These are phyloP conservation scores for Ochromonas danica DNA, from an alignment of 108 stramenopile species.

Conservation along the genomic window DNA sequence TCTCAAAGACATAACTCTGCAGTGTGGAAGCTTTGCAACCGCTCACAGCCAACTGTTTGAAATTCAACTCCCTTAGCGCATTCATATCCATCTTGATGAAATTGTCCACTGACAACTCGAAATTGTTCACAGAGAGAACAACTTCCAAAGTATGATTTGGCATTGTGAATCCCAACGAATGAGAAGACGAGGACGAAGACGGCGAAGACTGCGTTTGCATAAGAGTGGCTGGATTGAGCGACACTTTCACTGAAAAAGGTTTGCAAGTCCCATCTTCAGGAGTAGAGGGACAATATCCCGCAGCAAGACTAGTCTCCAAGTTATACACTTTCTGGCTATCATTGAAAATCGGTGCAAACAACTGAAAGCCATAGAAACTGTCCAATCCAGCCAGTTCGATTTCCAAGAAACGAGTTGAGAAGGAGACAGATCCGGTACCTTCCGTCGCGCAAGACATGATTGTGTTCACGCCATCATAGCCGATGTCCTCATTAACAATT, in stretches of 20 bases:
- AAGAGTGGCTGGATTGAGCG: no score
- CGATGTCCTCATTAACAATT: slow-evolving; percentile 4
- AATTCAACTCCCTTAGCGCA: neutral
- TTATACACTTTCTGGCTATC: neutral
- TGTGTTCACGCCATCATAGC: slow-evolving; percentile 26
- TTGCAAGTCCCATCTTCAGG: no score
- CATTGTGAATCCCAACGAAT: no score
- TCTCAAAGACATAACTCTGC: neutral
- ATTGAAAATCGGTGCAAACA: neutral
- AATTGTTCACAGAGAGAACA: no score
- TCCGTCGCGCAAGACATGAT: slow-evolving; percentile 4
- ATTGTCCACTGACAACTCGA: no score
- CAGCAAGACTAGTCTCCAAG: neutral
- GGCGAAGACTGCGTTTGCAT: no score
- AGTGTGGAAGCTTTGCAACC: neutral
- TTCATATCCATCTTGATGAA: neutral
- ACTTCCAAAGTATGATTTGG: no score
- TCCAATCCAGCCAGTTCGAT: neutral
- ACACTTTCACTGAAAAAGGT: no score
- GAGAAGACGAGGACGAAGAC: no score
- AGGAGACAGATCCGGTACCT: slow-evolving; percentile 2
- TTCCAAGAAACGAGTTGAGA: neutral
- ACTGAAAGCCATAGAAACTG: slow-evolving; percentile 1
- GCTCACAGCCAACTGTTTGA: neutral
- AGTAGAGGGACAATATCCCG: neutral